phyloP scores from a whole-genome alignment of 129 eudicot species.

The Artemisia argyi region DNA sequence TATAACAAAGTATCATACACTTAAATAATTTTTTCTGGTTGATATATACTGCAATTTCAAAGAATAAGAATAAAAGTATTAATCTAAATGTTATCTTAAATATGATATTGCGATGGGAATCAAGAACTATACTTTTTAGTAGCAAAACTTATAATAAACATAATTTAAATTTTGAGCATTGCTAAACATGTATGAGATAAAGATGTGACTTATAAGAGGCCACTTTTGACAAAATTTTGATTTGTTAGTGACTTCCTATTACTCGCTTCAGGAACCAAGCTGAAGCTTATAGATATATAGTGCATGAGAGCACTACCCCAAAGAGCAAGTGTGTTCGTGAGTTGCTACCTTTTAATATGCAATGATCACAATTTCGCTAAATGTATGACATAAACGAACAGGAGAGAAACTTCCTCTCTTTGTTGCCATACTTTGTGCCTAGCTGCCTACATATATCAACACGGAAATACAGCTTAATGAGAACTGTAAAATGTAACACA shows the following conservation, averaged over 20 bases:
- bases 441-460: slow-evolving; percentile 55
- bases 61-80: too few species aligned
- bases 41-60: too few species aligned
- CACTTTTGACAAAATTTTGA: too few species aligned
- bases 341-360: neutral
- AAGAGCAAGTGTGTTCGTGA: neutral
- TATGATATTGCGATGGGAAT: too few species aligned
- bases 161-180: too few species aligned
- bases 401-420: slow-evolving; percentile 21
- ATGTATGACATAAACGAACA: neutral
- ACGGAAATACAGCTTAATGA: slow-evolving; percentile 5
- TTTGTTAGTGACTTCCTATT: neutral
- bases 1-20: too few species aligned
- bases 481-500: slow-evolving; percentile 2
- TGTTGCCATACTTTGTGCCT: slow-evolving; percentile 46
- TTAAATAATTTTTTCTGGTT: too few species aligned
- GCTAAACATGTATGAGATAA: too few species aligned
- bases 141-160: too few species aligned
- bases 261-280: neutral
- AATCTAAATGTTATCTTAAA: too few species aligned
- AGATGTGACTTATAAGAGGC: too few species aligned
- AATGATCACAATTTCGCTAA: neutral
- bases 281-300: neutral
- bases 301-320: neutral
- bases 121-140: too few species aligned